A percentile compares a stretch with the other conserved stretches of the same genome.
Conservation (phyloP, 371 early-diverging fungal species). For the Mortierella sp. region DNA sequence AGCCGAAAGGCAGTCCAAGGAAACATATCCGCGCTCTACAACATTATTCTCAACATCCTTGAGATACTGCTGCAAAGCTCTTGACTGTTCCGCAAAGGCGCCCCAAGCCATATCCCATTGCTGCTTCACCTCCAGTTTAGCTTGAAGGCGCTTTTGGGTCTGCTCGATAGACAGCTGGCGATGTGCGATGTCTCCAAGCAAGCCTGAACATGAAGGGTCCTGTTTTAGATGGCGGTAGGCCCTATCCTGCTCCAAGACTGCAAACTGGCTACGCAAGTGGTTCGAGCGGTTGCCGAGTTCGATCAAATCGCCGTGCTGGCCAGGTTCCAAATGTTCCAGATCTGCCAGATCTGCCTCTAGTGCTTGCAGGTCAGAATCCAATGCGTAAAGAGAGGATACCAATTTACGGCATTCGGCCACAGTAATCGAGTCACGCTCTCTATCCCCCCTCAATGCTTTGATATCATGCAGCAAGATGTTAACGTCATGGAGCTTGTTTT, state of each 20-base stretch:
- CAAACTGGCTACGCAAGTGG: constrained; percentile 18
- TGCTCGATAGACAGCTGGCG: constrained; percentile 32
- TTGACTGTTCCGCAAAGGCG: constrained; percentile 28
- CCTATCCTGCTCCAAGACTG: constrained; percentile 35
- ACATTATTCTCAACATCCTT: constrained; percentile 24
- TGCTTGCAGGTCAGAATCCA: constrained; percentile 15
- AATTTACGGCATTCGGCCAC: constrained; percentile 33
- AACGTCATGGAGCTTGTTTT: constrained; percentile 33
- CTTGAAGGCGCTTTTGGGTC: constrained; percentile 31
- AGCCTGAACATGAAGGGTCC: constrained; percentile 33
- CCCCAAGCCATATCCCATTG: constrained; percentile 50
- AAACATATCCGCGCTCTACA: constrained; percentile 19
- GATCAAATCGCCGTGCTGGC: constrained; percentile 18
- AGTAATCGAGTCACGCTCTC: constrained; percentile 34
- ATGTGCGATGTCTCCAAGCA: constrained; percentile 28
- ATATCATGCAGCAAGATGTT: constrained; percentile 18
- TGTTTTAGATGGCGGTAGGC: constrained; percentile 20
- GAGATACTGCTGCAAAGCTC: constrained; percentile 33
- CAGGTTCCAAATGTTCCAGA: constrained; percentile 38
- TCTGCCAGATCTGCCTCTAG: constrained; percentile 22
- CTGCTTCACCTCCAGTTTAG: constrained; percentile 40
- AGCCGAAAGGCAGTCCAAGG: constrained; percentile 18
- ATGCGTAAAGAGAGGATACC: constrained; percentile 10
- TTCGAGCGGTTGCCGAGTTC: constrained; percentile 25
- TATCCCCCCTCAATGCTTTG: constrained; percentile 33